Conservation (phyloP, 495 filamentous ascomycete species). For the Neurospora sp. region DNA sequence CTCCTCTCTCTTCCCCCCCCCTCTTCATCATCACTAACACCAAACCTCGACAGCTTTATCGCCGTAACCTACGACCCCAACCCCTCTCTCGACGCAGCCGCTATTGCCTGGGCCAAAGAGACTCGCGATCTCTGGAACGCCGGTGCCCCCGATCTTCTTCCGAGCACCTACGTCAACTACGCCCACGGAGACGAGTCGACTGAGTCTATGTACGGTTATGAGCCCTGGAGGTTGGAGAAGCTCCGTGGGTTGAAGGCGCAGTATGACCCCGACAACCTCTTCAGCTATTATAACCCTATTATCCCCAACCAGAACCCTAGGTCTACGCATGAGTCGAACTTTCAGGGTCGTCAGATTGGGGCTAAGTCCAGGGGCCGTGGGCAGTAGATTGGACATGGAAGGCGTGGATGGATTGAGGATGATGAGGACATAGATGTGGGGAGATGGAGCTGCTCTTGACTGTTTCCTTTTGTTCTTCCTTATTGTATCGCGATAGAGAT, state of each 20-base stretch:
- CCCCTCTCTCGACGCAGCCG: background rate
- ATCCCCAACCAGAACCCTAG: background rate
- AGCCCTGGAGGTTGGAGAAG: slow-evolving; percentile 35
- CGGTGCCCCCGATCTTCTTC: slow-evolving; percentile 9
- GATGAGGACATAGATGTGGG: background rate
- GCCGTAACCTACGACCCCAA: background rate
- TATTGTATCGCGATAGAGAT: background rate
- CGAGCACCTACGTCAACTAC: slow-evolving; percentile 24
- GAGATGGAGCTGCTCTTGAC: background rate
- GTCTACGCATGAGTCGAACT: background rate
- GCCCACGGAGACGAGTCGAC: slow-evolving; percentile 28
- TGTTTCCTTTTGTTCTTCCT: background rate
- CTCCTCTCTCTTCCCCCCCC: background rate
- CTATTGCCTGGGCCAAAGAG: background rate
- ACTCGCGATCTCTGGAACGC: background rate
- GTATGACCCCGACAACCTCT: slow-evolving; percentile 43
- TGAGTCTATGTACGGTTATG: slow-evolving; percentile 25
- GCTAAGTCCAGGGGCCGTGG: background rate
- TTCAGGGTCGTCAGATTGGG: background rate
- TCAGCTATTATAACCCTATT: slow-evolving; percentile 42
- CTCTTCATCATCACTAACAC: background rate
- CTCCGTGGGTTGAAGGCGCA: slow-evolving; percentile 39
- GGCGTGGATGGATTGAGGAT: background rate
- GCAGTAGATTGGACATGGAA: background rate
- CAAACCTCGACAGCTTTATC: background rate